Percentiles rank a stretch among this genome's conserved stretches.
Evolutionary conservation across 441 rosid species (phyloP).

Genomic region (California macrophylla): DNA sequence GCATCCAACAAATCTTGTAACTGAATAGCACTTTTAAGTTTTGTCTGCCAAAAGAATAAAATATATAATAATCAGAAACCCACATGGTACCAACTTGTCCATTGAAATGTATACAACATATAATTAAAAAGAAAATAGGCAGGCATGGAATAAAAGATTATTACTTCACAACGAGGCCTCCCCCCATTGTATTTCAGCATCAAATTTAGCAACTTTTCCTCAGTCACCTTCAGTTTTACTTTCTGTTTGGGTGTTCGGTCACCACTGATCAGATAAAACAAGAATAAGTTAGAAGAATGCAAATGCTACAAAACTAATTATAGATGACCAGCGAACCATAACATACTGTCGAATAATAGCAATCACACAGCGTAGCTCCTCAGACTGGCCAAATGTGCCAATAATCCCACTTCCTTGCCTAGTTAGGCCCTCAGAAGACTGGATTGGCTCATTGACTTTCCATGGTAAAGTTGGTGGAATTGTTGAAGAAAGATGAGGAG

Average conservation of each 20-base stretch:
- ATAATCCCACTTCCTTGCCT: slow-evolving; percentile 99
- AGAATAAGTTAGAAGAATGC: slow-evolving; percentile 18
- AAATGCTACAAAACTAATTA: slow-evolving; percentile 6
- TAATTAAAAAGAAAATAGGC: neutral
- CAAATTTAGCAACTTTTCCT: slow-evolving; percentile 85
- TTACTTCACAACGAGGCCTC: slow-evolving; percentile 89
- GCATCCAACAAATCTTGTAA: slow-evolving; percentile 99
- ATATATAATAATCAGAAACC: neutral
- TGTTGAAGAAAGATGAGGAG: slow-evolving; percentile 92
- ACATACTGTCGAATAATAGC: slow-evolving; percentile 92
- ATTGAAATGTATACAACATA: neutral
- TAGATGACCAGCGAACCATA: slow-evolving; percentile 7
- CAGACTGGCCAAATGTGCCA: slow-evolving; percentile 92
- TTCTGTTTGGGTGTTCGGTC: slow-evolving; percentile 99
- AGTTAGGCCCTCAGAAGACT: slow-evolving; percentile 79
- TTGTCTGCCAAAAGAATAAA: slow-evolving; percentile 50
- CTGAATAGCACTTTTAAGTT: slow-evolving; percentile 95
- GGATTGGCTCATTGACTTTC: slow-evolving; percentile 83
- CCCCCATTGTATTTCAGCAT: slow-evolving; percentile 99
- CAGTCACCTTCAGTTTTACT: slow-evolving; percentile 97
- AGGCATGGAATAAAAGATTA: slow-evolving; percentile 12
- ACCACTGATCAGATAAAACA: slow-evolving; percentile 50
- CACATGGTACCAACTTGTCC: neutral
- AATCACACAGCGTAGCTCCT: slow-evolving; percentile 98
- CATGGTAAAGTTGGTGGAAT: slow-evolving; percentile 93